These are phyloP conservation scores for Aleurites moluccanus DNA, from an alignment of 441 rosid genomes.

Conservation along the genomic window DNA sequence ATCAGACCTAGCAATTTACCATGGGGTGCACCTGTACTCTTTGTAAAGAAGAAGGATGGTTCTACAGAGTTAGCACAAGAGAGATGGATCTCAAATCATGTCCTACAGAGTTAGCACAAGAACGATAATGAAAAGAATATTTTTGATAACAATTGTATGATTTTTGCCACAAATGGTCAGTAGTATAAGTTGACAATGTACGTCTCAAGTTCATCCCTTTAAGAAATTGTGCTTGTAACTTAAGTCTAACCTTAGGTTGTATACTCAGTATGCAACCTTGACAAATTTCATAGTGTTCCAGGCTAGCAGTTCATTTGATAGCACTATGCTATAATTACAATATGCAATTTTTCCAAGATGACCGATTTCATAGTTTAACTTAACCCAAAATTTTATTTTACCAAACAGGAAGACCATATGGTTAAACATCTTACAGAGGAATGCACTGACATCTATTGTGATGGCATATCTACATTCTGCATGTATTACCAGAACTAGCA, in stretches of 20 bases:
- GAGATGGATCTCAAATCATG: constrained; percentile 26
- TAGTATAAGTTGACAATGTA: neutral
- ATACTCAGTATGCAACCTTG: neutral
- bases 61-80: no score
- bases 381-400: constrained; percentile 9
- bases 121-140: constrained; percentile 21
- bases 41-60: no score
- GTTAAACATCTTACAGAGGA: neutral
- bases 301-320: neutral
- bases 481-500: constrained; percentile 2
- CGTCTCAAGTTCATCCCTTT: neutral
- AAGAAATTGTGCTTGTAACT: neutral
- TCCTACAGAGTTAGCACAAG: constrained; percentile 26
- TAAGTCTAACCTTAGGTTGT: neutral
- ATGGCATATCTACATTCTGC: neutral
- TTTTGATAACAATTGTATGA: neutral
- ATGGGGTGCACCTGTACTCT: no score
- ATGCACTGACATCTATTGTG: neutral
- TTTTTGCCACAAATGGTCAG: neutral
- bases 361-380: neutral
- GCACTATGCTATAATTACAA: no score
- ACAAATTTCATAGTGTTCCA: neutral
- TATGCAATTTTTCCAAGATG: neutral
- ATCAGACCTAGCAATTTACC: no score
- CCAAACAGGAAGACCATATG: constrained; percentile 7